A percentile compares a stretch with the other conserved stretches of the same genome.
These are phyloP conservation scores for Penicillium verrucosum DNA, from an alignment of 2,329 filamentous ascomycete genomes.

Conservation along the genomic window DNA sequence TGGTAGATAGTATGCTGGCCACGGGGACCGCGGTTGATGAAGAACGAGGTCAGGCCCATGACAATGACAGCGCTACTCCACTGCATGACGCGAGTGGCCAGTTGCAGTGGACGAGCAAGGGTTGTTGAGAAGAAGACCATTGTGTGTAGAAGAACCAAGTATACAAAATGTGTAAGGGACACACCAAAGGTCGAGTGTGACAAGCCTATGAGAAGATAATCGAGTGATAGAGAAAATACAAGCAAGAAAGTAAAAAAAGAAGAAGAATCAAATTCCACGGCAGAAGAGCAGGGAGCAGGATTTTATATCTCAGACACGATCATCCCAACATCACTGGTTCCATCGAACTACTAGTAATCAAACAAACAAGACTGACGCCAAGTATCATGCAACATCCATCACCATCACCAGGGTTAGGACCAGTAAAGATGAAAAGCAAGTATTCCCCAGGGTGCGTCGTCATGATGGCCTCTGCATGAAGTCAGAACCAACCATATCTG, in stretches of 20 bases:
- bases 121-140: slow-evolving; percentile 27
- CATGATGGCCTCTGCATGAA: slow-evolving; percentile 28
- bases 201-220: not conserved
- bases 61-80: slow-evolving; percentile 26
- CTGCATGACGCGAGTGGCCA: slow-evolving; percentile 21
- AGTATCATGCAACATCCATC: slow-evolving; percentile 4
- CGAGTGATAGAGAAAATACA: not conserved
- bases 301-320: slow-evolving; percentile 2
- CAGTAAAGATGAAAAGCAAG: slow-evolving; percentile 4
- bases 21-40: slow-evolving; percentile 18
- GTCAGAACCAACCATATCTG: slow-evolving; percentile 7
- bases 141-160: not conserved
- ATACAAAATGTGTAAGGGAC: not conserved
- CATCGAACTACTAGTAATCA: not conserved
- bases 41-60: slow-evolving; percentile 23
- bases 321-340: not conserved
- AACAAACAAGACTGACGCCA: slow-evolving; percentile 15
- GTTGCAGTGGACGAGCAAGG: slow-evolving; percentile 32
- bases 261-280: not conserved
- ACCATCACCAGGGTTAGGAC: slow-evolving; percentile 4
- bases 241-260: not conserved
- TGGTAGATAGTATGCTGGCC: slow-evolving; percentile 23
- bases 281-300: not conserved
- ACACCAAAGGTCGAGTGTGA: not conserved
- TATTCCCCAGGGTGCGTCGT: slow-evolving; percentile 29